Evolutionary conservation across 768 basidiomycete genomes (phyloP), one percentile per base, ranked within the genome.

Genomic region (Brasilioporus rufonigricans): DNA sequence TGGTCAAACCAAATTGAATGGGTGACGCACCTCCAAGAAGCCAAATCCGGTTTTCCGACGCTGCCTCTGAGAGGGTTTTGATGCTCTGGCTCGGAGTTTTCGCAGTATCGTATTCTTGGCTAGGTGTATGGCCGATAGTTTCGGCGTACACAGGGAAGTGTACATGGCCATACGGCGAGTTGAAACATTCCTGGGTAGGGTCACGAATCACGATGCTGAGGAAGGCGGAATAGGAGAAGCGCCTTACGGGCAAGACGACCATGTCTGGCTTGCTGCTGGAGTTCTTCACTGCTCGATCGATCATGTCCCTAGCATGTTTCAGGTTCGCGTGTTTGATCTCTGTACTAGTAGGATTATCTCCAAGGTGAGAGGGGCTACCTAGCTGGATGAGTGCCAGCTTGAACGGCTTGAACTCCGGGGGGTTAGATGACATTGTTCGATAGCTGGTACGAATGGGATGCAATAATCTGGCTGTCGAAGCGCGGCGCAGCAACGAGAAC

Each of bases 311-410:
- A 3, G 96, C 96, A 79, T 93, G 90, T 43, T 75, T 77, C 53
- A 99, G 77, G 69, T 98, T 98, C 16, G 79, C 80, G 0, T 76
- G 60, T 73, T 98, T 98, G 58, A 70, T 58, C 32, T 61, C 61
- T 36, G 45, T 45, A 73, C 86, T 55, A 6, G 58, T 49, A 19
- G 57, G 50, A 23, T 51, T 63, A 54, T 59, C 61, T 48, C 43
- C 7, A 40, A 45, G 80, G 1, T 79, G 61, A 19, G 85, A 80
- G 33, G 91, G 74, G 50, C 75, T 75, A n/a, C 92, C 92, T 5
- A 99, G 82, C 70, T 99, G 97, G 53, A 98, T 83, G 44, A 98
- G 78, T 1, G 95, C 93, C 50, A 99, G 79, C 19, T 79, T 87
- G 73, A 98, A 98, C 2, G 85, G 78, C 61, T 82, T 86, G 69